These are phyloP conservation scores for Amoeboaphelidium occidentale DNA, from an alignment of 371 early-diverging fungal species.

Conservation along the genomic window DNA sequence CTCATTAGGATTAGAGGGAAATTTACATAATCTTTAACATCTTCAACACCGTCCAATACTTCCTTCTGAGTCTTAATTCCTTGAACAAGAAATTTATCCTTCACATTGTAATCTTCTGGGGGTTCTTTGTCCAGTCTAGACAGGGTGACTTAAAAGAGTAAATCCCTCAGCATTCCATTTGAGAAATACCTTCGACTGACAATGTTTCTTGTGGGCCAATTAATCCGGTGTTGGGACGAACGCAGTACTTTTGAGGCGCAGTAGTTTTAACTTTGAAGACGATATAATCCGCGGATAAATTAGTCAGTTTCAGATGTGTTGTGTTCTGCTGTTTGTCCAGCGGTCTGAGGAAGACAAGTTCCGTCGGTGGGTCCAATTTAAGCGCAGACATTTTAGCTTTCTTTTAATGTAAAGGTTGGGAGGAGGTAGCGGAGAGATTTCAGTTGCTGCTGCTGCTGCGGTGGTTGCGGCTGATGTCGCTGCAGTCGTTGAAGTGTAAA, in stretches of 20 bases:
- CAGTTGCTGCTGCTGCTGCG: too few species aligned
- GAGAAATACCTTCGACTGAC: constrained; percentile 41
- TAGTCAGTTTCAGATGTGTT: too few species aligned
- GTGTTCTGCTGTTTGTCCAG: too few species aligned
- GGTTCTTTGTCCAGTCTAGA: constrained; percentile 69
- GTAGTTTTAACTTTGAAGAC: constrained; percentile 95
- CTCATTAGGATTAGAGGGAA: not conserved
- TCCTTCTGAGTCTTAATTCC: constrained; percentile 43
- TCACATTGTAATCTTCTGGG: constrained; percentile 49
- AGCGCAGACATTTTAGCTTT: too few species aligned
- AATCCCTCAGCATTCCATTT: not conserved
- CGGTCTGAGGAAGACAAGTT: too few species aligned
- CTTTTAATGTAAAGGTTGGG: too few species aligned
- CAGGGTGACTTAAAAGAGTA: constrained; percentile 31
- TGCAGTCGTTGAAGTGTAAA: too few species aligned
- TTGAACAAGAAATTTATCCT: constrained; percentile 85
- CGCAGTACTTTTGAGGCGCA: constrained; percentile 87
- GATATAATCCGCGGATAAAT: constrained; percentile 17
- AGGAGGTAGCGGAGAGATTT: too few species aligned
- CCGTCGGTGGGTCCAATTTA: too few species aligned
- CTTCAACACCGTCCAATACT: too few species aligned
- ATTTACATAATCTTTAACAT: too few species aligned
- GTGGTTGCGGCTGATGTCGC: too few species aligned
- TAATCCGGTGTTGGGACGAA: constrained; percentile 78
- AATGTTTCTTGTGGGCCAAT: constrained; percentile 41